phyloP scores from a whole-genome alignment of 129 eudicot species.

The Pulicaria dysenterica region DNA sequence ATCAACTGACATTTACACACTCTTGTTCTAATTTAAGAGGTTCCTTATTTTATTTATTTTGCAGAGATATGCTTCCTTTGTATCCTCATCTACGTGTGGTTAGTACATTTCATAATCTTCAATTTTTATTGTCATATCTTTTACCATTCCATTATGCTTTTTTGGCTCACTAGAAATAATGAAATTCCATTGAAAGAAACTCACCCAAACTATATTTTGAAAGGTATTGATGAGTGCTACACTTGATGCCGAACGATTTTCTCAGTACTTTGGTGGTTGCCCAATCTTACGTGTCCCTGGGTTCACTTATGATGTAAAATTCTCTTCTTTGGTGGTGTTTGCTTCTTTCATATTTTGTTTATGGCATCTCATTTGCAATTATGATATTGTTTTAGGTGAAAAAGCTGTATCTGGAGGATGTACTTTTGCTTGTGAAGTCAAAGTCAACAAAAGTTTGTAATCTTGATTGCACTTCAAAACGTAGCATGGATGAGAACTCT shows the following conservation, averaged over 20 bases:
- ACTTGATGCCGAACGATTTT: constrained; percentile 93
- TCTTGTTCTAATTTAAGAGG: constrained; percentile 23
- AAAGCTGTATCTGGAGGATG: constrained; percentile 74
- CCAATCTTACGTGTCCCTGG: constrained; percentile 96
- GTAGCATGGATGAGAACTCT: constrained; percentile 34
- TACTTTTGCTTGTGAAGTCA: constrained; percentile 62
- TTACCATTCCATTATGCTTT: background rate
- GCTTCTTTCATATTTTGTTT: background rate
- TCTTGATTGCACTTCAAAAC: constrained; percentile 39
- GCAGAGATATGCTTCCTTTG: constrained; percentile 93
- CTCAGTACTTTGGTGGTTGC: constrained; percentile 92
- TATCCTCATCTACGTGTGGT: constrained; percentile 93
- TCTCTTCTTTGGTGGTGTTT: background rate
- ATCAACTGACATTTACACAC: constrained; percentile 8
- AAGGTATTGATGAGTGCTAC: constrained; percentile 99
- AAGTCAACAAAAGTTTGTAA: constrained; percentile 46
- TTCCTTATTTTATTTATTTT: constrained; percentile 4
- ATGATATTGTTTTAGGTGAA: constrained; percentile 57
- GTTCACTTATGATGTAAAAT: constrained; percentile 85
- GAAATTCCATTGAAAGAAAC: background rate
- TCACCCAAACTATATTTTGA: constrained; percentile 14
- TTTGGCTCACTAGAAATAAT: constrained; percentile 1
- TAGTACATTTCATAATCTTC: constrained; percentile 28
- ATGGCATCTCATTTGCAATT: constrained; percentile 1
- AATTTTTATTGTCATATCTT: constrained; percentile 1